Percentiles rank a stretch among this genome's conserved stretches.
phyloP scores from a whole-genome alignment of 2,329 filamentous ascomycete species.

The Tolypocladium pustulatum region DNA sequence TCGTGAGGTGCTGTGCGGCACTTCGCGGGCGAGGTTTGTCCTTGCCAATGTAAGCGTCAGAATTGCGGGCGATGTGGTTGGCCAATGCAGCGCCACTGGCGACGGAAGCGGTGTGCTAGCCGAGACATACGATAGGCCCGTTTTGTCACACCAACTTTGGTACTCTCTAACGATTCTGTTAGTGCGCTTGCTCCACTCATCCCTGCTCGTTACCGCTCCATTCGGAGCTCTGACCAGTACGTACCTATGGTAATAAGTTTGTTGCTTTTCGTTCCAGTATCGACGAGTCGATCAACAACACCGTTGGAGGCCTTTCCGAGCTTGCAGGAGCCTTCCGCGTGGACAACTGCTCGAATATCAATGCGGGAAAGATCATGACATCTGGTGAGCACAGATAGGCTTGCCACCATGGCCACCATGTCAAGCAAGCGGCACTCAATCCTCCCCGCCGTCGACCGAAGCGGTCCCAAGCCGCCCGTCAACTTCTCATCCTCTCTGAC shows the following conservation, averaged over 20 bases:
- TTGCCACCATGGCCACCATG: slow-evolving; percentile 11
- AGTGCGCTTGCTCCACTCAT: not conserved
- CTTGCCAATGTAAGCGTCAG: slow-evolving; percentile 20
- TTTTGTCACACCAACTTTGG: fast-evolving
- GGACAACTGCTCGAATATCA: not conserved
- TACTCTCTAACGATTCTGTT: not conserved
- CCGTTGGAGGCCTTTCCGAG: not conserved
- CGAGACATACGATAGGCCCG: slow-evolving; percentile 8
- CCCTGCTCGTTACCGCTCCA: not conserved
- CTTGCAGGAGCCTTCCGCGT: not conserved
- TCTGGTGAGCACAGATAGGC: not conserved
- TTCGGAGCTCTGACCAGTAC: not conserved
- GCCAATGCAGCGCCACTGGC: slow-evolving; percentile 20
- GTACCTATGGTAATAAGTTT: not conserved
- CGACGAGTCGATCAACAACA: not conserved
- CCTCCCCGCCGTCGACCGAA: slow-evolving; percentile 39
- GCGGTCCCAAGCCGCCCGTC: slow-evolving; percentile 49
- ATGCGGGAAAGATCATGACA: not conserved
- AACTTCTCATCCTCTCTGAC: slow-evolving; percentile 49
- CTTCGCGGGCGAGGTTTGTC: slow-evolving; percentile 20
- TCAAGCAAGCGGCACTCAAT: slow-evolving; percentile 46
- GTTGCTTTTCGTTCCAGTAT: not conserved
- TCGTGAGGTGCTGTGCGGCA: slow-evolving; percentile 21
- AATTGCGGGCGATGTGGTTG: slow-evolving; percentile 30
- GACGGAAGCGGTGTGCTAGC: slow-evolving; percentile 21